A percentile compares a stretch with the other conserved stretches of the same genome.
Conservation (phyloP, 495 filamentous ascomycete genomes). For the Penicillium manginii region DNA sequence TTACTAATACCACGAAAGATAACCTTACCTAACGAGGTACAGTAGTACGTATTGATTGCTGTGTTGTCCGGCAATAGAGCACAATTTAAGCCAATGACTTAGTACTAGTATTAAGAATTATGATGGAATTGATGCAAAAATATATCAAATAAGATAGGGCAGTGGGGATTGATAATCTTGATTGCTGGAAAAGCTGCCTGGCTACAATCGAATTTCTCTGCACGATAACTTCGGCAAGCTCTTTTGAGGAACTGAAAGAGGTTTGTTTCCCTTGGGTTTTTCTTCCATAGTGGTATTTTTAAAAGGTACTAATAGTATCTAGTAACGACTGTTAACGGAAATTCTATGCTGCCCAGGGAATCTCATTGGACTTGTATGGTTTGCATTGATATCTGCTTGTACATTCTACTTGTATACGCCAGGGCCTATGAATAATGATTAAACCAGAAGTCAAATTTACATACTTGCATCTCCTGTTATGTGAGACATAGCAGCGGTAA, state of each 20-base stretch:
- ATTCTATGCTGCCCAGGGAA: conserved; percentile 11
- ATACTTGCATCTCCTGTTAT: too few relatives aligned
- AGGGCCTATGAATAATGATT: not conserved
- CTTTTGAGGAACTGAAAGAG: conserved; percentile 27
- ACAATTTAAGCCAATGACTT: conserved; percentile 1
- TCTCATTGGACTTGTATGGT: conserved; percentile 22
- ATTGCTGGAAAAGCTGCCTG: conserved; percentile 21
- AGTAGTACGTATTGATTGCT: too few relatives aligned
- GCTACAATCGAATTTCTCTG: conserved; percentile 30
- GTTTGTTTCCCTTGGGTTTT: conserved; percentile 16
- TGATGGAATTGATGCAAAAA: too few relatives aligned
- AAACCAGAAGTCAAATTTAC: not conserved
- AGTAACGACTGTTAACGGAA: conserved; percentile 20
- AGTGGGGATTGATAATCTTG: conserved; percentile 36
- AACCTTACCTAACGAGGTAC: too few relatives aligned
- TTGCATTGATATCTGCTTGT: conserved; percentile 20
- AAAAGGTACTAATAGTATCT: conserved; percentile 1
- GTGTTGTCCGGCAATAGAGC: not conserved
- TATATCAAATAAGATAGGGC: conserved; percentile 38
- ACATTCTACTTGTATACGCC: conserved; percentile 22
- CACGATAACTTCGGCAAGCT: conserved; percentile 26
- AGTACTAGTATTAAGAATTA: conserved; percentile 13
- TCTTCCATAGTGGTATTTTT: not conserved
- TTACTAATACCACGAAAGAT: too few relatives aligned
- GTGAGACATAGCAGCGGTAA: not conserved